Conservation (phyloP, 2,329 filamentous ascomycete species). For the Aspergillus sp. region DNA sequence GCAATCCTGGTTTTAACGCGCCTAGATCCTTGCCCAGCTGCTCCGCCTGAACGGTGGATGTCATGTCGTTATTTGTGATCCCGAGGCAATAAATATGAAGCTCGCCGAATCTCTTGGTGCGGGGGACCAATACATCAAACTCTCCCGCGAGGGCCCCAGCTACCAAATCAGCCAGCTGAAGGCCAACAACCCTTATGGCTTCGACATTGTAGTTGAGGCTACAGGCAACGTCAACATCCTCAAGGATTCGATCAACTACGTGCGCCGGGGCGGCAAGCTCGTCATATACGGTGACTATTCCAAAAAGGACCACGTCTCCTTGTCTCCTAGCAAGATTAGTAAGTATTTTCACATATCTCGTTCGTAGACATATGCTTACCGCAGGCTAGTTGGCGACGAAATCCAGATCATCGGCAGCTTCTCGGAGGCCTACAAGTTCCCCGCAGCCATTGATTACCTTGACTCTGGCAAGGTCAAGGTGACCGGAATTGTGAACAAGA, state of each 20-base stretch:
- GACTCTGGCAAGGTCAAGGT: slow-evolving; percentile 48
- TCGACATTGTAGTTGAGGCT: slow-evolving; percentile 71
- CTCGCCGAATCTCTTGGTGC: slow-evolving; percentile 55
- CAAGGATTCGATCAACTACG: slow-evolving; percentile 70
- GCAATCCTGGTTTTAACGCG: slow-evolving; percentile 59
- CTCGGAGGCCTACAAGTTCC: slow-evolving; percentile 73
- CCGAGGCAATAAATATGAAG: slow-evolving; percentile 69
- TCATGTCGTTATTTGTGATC: slow-evolving; percentile 68
- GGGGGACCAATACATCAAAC: slow-evolving; percentile 49
- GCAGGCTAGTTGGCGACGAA: slow-evolving; percentile 51
- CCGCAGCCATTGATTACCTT: slow-evolving; percentile 55
- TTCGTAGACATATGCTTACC: background rate
- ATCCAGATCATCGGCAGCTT: slow-evolving; percentile 74
- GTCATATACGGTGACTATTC: slow-evolving; percentile 72
- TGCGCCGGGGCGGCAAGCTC: slow-evolving; percentile 68
- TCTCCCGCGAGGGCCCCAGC: slow-evolving; percentile 52
- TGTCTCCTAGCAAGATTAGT: slow-evolving; percentile 72
- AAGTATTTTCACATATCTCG: slow-evolving; percentile 29
- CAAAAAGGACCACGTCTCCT: slow-evolving; percentile 61
- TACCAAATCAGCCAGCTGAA: slow-evolving; percentile 64
- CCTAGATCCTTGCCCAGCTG: slow-evolving; percentile 58
- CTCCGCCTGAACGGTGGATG: slow-evolving; percentile 66
- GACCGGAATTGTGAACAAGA: slow-evolving; percentile 70
- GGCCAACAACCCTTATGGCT: slow-evolving; percentile 67
- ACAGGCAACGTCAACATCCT: slow-evolving; percentile 69